Percentiles rank a stretch among this genome's conserved stretches.
Conservation (phyloP, 2,329 filamentous ascomycete species). For the Herpotrichia juniperi region DNA sequence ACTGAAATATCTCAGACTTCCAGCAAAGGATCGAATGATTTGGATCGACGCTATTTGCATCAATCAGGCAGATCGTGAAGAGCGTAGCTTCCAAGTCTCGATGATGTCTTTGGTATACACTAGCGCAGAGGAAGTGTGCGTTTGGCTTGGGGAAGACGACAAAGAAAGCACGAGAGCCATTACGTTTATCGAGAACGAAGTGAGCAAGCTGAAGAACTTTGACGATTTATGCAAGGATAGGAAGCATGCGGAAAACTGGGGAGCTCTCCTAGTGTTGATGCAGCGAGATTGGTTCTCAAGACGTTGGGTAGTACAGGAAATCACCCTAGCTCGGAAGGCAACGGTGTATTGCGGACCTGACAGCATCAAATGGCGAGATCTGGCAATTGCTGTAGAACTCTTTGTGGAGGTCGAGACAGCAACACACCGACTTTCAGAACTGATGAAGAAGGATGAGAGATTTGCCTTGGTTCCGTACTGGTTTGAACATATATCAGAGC, state of each 20-base stretch:
- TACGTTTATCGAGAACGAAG: conserved; percentile 36
- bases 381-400: conserved; percentile 47
- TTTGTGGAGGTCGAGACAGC: conserved; percentile 48
- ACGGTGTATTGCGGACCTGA: conserved; percentile 48
- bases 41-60: no score
- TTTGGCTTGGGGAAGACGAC: conserved; percentile 34
- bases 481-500: conserved; percentile 43
- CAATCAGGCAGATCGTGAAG: no score
- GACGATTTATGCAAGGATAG: conserved; percentile 32
- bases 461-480: conserved; percentile 32
- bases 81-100: conserved; percentile 23
- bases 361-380: conserved; percentile 43
- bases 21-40: no score
- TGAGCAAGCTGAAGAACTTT: conserved; percentile 40
- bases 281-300: conserved; percentile 47
- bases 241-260: conserved; percentile 31
- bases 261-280: conserved; percentile 44
- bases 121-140: conserved; percentile 14
- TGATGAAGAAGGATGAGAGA: conserved; percentile 39
- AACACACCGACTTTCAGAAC: conserved; percentile 44
- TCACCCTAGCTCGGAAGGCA: conserved; percentile 43
- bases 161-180: conserved; percentile 35
- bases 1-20: conserved; percentile 4
- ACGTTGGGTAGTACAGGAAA: conserved; percentile 54
- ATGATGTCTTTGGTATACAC: conserved; percentile 27